Evolutionary conservation across 805 yeast genomes (phyloP).

Genomic region (Metschnikowia reukaufii): DNA sequence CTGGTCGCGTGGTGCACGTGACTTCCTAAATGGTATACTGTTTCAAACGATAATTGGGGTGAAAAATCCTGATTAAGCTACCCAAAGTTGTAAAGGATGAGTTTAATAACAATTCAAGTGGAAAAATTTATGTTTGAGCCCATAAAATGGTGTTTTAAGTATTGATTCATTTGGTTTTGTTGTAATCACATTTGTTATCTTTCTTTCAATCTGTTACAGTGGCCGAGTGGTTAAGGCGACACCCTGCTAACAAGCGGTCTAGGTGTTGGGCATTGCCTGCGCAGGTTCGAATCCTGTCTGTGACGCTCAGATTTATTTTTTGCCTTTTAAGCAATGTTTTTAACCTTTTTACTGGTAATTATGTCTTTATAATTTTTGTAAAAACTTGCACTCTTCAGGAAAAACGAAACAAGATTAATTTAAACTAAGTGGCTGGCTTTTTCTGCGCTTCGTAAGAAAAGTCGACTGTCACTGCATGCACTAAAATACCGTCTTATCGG

Average conservation of each 20-base stretch:
- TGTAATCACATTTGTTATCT: no score
- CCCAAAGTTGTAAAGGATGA: neutral
- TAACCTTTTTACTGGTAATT: neutral
- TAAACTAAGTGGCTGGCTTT: no score
- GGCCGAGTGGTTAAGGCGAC: constrained; percentile 95
- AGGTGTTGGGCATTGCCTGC: constrained; percentile 55
- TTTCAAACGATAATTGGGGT: neutral
- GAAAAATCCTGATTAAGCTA: no score
- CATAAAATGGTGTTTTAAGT: no score
- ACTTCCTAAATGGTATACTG: neutral
- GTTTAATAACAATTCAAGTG: no score
- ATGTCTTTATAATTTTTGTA: no score
- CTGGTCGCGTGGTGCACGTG: constrained; percentile 7
- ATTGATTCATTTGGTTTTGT: no score
- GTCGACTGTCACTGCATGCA: neutral
- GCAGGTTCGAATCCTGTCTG: constrained; percentile 99
- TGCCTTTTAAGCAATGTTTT: neutral
- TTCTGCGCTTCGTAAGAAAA: no score
- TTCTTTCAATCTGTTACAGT: constrained; percentile 48
- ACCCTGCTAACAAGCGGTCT: constrained; percentile 65
- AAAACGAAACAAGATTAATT: no score
- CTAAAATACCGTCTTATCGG: neutral
- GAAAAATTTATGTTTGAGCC: no score
- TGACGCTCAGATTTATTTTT: constrained; percentile 79
- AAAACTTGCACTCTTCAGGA: no score